Evolutionary conservation across 208 protist species (phyloP).

Genomic region (Leishmania guyanensis): DNA sequence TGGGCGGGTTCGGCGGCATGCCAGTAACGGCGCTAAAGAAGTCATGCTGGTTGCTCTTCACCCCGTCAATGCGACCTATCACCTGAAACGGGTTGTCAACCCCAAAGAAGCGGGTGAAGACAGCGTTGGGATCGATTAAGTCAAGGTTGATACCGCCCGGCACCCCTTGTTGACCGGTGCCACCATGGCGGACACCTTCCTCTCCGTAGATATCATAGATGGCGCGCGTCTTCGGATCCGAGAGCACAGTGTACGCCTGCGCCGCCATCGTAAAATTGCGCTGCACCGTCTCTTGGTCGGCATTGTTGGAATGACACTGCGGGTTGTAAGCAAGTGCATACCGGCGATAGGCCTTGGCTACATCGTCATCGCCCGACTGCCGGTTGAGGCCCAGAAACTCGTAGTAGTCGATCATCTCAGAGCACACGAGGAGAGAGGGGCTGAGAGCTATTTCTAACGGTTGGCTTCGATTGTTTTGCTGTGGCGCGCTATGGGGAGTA

Average conservation of each 20-base stretch:
- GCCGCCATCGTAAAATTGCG: constrained; percentile 79
- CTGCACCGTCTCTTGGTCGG: constrained; percentile 60
- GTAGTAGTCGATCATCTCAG: constrained; percentile 82
- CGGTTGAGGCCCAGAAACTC: constrained; percentile 81
- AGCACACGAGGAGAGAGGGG: neutral
- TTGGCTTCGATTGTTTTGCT: neutral
- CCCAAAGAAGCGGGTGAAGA: constrained; percentile 90
- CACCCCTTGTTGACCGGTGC: constrained; percentile 76
- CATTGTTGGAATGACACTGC: constrained; percentile 74
- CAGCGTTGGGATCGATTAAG: constrained; percentile 69
- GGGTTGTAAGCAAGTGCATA: constrained; percentile 90
- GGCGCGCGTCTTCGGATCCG: constrained; percentile 81
- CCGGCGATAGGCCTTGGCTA: constrained; percentile 88
- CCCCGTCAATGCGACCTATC: constrained; percentile 64
- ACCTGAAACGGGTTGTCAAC: constrained; percentile 91
- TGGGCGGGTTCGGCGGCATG: constrained; percentile 55
- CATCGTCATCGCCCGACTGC: constrained; percentile 82
- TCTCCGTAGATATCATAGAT: constrained; percentile 93
- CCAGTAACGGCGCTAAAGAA: constrained; percentile 75
- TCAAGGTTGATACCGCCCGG: constrained; percentile 82
- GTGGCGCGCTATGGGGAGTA: neutral
- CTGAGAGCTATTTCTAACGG: neutral
- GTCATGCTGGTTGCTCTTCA: constrained; percentile 80
- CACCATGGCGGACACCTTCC: constrained; percentile 89
- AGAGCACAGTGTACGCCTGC: constrained; percentile 91